phyloP scores from a whole-genome alignment of 2,329 filamentous ascomycete genomes.

The Mycosphaerella sp. region DNA sequence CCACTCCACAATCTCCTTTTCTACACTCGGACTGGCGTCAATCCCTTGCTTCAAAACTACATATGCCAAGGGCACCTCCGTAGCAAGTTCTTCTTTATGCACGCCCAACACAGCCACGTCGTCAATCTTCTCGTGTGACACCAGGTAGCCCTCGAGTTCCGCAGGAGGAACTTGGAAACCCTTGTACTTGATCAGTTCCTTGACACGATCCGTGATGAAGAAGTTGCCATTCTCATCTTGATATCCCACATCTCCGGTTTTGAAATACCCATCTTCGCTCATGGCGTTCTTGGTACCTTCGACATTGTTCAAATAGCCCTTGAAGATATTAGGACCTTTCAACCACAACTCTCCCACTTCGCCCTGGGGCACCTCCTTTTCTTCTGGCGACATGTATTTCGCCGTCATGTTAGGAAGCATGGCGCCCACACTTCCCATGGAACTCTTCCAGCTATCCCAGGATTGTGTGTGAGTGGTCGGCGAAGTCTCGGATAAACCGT shows the following conservation, averaged over 20 bases:
- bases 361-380: conserved; percentile 66
- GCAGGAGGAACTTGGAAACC: conserved; percentile 20
- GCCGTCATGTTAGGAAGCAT: conserved; percentile 73
- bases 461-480: conserved; percentile 66
- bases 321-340: conserved; percentile 72
- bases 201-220: conserved; percentile 80
- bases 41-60: conserved; percentile 42
- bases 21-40: conserved; percentile 28
- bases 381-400: conserved; percentile 64
- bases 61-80: conserved; percentile 53
- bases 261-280: conserved; percentile 74
- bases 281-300: conserved; percentile 64
- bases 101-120: conserved; percentile 44
- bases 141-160: conserved; percentile 43
- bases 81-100: conserved; percentile 42
- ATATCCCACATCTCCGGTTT: conserved; percentile 77
- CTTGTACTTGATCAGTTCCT: conserved; percentile 56
- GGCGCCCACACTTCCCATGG: conserved; percentile 70
- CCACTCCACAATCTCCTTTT: conserved; percentile 50
- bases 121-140: conserved; percentile 38
- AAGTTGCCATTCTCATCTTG: conserved; percentile 71
- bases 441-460: conserved; percentile 68
- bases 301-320: conserved; percentile 74
- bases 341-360: conserved; percentile 73
- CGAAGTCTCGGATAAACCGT: conserved; percentile 81